phyloP scores from a whole-genome alignment of 352 stramenopile genomes.

The Pseudoperonospora humuli region DNA sequence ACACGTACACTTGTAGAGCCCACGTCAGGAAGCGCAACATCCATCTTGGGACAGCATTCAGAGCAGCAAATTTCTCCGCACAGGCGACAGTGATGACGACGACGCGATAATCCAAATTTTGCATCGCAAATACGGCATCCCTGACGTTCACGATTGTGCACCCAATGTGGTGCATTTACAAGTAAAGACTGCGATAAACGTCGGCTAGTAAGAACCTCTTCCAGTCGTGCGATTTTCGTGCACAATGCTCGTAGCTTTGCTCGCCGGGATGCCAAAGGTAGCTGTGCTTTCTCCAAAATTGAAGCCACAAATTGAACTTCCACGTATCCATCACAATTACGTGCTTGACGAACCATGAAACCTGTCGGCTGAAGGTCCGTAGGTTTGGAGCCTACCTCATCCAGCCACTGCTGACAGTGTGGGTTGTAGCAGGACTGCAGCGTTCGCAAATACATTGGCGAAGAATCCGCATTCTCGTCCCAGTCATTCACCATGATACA shows the following conservation, averaged over 20 bases:
- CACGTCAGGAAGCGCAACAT: conserved; percentile 56
- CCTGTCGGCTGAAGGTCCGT: conserved; percentile 56
- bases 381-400: conserved; percentile 44
- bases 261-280: conserved; percentile 44
- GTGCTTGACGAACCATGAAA: conserved; percentile 67
- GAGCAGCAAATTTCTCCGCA: conserved; percentile 74
- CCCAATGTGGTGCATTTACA: conserved; percentile 56
- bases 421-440: conserved; percentile 60
- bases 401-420: conserved; percentile 52
- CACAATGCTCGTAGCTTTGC: conserved; percentile 49
- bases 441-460: conserved; percentile 63
- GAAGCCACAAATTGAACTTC: conserved; percentile 71
- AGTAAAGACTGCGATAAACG: conserved; percentile 63
- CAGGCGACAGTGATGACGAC: conserved; percentile 69
- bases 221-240: conserved; percentile 48
- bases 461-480: conserved; percentile 34
- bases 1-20: conserved; percentile 58
- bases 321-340: conserved; percentile 37
- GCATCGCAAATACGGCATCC: conserved; percentile 55
- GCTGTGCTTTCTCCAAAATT: conserved; percentile 62
- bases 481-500: conserved; percentile 72
- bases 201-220: conserved; percentile 64
- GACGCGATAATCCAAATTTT: conserved; percentile 60
- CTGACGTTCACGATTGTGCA: conserved; percentile 50
- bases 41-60: conserved; percentile 76